phyloP scores from a whole-genome alignment of 345 rosid genomes.

The Syzygium grande region DNA sequence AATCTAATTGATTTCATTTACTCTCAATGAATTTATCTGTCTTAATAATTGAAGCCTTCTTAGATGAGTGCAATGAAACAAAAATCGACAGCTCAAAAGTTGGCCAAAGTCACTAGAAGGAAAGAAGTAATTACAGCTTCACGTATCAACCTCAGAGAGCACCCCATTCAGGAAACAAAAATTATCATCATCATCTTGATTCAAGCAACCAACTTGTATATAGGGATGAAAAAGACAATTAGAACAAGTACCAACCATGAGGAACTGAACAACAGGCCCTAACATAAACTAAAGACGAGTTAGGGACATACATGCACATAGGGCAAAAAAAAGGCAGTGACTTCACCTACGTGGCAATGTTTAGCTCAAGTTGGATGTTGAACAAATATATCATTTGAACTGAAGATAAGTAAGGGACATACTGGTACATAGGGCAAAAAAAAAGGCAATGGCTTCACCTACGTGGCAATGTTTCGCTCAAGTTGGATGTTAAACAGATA shows the following conservation, averaged over 20 bases:
- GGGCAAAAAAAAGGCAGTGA: background rate
- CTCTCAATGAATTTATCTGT: background rate
- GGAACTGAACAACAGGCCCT: background rate
- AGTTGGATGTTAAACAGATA: conserved; percentile 83
- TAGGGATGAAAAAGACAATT: background rate
- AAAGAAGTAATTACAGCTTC: background rate
- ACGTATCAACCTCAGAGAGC: background rate
- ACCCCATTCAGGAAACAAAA: background rate
- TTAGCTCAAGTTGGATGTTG: conserved; percentile 81
- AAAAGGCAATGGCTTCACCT: conserved; percentile 27
- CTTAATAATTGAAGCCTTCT: background rate
- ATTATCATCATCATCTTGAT: background rate
- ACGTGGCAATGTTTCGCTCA: conserved; percentile 92
- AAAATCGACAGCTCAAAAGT: background rate
- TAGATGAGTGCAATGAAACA: background rate
- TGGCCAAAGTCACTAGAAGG: background rate
- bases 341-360: conserved; percentile 70
- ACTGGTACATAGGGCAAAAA: background rate
- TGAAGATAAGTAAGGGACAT: background rate
- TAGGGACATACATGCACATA: background rate
- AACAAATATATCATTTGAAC: conserved; percentile 59
- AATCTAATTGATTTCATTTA: background rate
- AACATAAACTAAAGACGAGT: background rate
- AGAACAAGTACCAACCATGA: background rate
- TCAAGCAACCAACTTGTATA: background rate